These are phyloP conservation scores for Saccharomycopsis crataegensis DNA, from an alignment of 1,139 yeast genomes.

Conservation along the genomic window DNA sequence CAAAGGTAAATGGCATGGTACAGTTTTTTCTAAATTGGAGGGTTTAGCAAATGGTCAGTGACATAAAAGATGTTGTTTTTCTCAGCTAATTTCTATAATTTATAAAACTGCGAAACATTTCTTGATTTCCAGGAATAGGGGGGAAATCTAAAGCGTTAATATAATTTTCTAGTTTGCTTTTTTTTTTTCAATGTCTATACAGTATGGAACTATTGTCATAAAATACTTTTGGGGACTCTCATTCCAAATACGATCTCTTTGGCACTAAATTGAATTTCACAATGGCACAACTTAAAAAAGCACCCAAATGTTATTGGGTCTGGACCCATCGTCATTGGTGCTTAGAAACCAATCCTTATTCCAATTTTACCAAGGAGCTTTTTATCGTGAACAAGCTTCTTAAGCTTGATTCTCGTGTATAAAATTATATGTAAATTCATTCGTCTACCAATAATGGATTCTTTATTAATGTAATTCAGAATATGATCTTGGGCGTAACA, in stretches of 20 bases:
- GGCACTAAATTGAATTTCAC: constrained; percentile 56
- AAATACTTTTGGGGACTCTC: constrained; percentile 36
- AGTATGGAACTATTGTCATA: constrained; percentile 84
- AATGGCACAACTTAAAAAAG: constrained; percentile 49
- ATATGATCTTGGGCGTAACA: too few species aligned
- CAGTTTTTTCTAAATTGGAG: constrained; percentile 24
- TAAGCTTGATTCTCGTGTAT: constrained; percentile 44
- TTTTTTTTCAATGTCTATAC: too few species aligned
- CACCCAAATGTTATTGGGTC: constrained; percentile 92
- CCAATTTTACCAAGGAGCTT: constrained; percentile 66
- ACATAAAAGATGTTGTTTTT: too few species aligned
- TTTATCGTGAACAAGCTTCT: constrained; percentile 61
- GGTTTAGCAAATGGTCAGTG: not conserved
- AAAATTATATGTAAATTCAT: too few species aligned
- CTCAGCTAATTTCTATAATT: too few species aligned
- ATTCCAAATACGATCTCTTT: constrained; percentile 27
- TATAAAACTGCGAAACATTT: too few species aligned
- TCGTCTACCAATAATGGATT: too few species aligned
- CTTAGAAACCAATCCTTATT: constrained; percentile 44
- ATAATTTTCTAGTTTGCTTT: too few species aligned
- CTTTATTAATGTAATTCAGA: too few species aligned
- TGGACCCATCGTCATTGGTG: constrained; percentile 95
- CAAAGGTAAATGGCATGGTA: constrained; percentile 29
- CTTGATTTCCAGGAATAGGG: too few species aligned
- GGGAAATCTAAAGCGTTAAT: too few species aligned